phyloP scores from a whole-genome alignment of 2,329 filamentous ascomycete species.

The Aspergillus aculeatinus region DNA sequence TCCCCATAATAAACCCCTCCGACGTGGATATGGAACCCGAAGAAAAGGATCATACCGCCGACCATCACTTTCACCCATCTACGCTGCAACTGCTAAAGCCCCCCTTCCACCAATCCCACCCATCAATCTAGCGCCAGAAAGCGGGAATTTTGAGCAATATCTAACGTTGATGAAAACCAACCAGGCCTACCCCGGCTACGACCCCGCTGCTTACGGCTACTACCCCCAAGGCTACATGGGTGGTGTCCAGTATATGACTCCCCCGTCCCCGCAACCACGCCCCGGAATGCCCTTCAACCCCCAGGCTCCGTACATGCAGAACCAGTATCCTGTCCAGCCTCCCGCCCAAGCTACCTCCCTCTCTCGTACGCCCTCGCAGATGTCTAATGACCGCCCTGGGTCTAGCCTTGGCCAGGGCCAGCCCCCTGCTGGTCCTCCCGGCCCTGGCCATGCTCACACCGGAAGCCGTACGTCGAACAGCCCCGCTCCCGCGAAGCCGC shows the following conservation, averaged over 20 bases:
- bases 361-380: constrained; percentile 80
- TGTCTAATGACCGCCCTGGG: constrained; percentile 65
- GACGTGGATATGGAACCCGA: constrained; percentile 37
- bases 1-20: constrained; percentile 33
- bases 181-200: constrained; percentile 60
- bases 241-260: constrained; percentile 41
- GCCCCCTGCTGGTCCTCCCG: constrained; percentile 50
- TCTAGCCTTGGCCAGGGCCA: constrained; percentile 62
- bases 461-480: constrained; percentile 55
- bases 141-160: constrained; percentile 68
- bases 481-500: constrained; percentile 61
- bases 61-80: constrained; percentile 25
- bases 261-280: constrained; percentile 47
- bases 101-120: constrained; percentile 27
- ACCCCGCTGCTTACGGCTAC: constrained; percentile 32
- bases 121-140: constrained; percentile 67
- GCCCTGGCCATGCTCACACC: constrained; percentile 49
- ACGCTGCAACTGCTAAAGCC: constrained; percentile 13
- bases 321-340: constrained; percentile 50
- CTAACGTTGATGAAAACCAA: constrained; percentile 62
- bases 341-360: constrained; percentile 64
- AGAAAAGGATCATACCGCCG: constrained; percentile 29
- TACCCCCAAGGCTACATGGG: constrained; percentile 45
- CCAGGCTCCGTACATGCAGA: constrained; percentile 50
- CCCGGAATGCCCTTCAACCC: constrained; percentile 52